Base-by-base conservation (phyloP, 805 yeast species). In the Lipomyces chichibuensis region DNA sequence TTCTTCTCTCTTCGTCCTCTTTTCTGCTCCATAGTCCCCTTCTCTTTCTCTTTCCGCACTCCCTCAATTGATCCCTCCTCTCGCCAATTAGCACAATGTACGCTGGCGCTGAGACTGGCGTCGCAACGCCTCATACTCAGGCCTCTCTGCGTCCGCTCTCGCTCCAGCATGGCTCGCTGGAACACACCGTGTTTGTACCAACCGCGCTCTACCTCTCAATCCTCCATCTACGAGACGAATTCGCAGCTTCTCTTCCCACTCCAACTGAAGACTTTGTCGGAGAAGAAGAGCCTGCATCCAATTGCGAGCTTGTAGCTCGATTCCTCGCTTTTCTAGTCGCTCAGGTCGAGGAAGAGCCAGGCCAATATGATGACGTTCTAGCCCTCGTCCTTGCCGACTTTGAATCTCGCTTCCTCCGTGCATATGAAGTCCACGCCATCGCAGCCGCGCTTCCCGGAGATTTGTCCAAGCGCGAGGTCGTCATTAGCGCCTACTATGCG, bases 171-270 rank as follows among this genome's bases (percentile, higher is more conserved):
- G 98, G 97, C 66, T 81, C 90, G 23, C 86, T 94, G 65, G 98
- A 94, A 82, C 92, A 92, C 78, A 89, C 94, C 25, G 82, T 94
- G 63, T 84, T 93, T 75, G 92, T 95, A 64, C 97, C 98, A 60
- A 87, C 95, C 52, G 85, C 87, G 65, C 83, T 88, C 63, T 89
- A 90, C 76, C 86, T 92, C 74, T 85, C 88, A 74, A 91, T 91
- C 76, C 88, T 94, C 67, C 97, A 93, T 80, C 84, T 95, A 74
- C 90, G 91, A 75, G 93, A 92, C 72, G 96, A 89, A 79, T 95
- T 94, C 78, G 82, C 81, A 75, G 90, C 90, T 76, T 80, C 87
- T 25, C 78, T 79, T 63, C 85, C 95, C 72, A 86, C 84, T 59
- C 87, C 87, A 54, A 89, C 97, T 56, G 97, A 91, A 76, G 95